Percentiles rank a stretch among this genome's conserved stretches.
Conservation (phyloP, 73 alveolate species). For the Tetrahymena malaccensis region DNA sequence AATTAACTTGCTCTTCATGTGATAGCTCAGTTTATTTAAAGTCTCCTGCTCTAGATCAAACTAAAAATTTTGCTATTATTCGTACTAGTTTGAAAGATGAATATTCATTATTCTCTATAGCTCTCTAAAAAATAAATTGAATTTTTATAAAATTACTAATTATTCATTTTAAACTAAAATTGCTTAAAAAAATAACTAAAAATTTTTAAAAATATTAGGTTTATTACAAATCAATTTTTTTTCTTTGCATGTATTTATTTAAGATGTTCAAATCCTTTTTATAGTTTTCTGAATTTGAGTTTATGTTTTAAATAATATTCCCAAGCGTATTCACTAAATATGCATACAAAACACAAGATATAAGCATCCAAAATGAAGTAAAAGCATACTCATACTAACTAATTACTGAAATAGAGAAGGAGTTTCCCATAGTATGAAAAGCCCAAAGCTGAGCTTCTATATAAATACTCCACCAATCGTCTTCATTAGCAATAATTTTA, state of each 20-base stretch:
- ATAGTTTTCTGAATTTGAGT: neutral
- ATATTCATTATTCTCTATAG: neutral
- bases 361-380: neutral
- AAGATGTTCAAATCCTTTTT: neutral
- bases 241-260: neutral
- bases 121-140: neutral
- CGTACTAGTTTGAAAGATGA: neutral
- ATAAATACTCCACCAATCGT: neutral
- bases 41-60: neutral
- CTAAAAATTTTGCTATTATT: neutral
- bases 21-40: neutral
- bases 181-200: too few relatives aligned
- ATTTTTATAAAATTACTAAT: too few relatives aligned
- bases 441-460: neutral
- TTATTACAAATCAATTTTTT: neutral
- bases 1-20: neutral
- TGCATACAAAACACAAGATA: neutral
- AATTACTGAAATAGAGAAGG: neutral
- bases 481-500: neutral
- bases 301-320: neutral
- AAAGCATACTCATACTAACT: neutral
- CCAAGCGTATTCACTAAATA: neutral
- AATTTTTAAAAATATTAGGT: too few relatives aligned
- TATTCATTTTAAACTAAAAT: too few relatives aligned
- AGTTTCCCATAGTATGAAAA: neutral